Evolutionary conservation across 2,329 filamentous ascomycete genomes (phyloP).

Genomic region (Tolypocladium capitatum): DNA sequence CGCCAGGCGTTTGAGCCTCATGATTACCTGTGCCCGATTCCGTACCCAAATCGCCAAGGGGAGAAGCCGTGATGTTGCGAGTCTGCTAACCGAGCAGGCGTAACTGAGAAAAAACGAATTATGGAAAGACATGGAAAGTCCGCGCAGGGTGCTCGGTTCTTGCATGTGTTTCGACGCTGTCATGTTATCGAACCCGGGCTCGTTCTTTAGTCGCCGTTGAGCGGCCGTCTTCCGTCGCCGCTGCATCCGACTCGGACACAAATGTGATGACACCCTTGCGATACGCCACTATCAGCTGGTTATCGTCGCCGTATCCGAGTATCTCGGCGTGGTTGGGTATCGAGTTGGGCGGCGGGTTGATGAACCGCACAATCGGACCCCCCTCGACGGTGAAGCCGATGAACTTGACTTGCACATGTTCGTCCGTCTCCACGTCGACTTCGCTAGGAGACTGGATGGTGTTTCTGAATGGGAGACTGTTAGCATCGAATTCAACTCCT

Average conservation of each 20-base stretch:
- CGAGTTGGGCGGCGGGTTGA: constrained; percentile 16
- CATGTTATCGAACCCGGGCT: not conserved
- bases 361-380: constrained; percentile 32
- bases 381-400: constrained; percentile 32
- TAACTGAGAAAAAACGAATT: not conserved
- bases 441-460: constrained; percentile 21
- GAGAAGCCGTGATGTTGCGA: not conserved
- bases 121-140: too few species aligned
- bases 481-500: not conserved
- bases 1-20: not conserved
- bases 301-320: constrained; percentile 21
- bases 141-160: not conserved
- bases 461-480: constrained; percentile 16
- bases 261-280: constrained; percentile 20
- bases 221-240: not conserved
- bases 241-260: constrained; percentile 8
- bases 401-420: constrained; percentile 20
- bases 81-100: not conserved
- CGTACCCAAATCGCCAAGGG: not conserved
- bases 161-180: not conserved
- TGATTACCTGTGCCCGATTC: not conserved
- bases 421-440: constrained; percentile 19
- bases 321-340: constrained; percentile 20
- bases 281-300: constrained; percentile 26
- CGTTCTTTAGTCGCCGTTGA: not conserved